Evolutionary conservation across 1,284 basidiomycete genomes (phyloP), one percentile per base, ranked within the genome.

Genomic region (Lignosus rhinocerotis): DNA sequence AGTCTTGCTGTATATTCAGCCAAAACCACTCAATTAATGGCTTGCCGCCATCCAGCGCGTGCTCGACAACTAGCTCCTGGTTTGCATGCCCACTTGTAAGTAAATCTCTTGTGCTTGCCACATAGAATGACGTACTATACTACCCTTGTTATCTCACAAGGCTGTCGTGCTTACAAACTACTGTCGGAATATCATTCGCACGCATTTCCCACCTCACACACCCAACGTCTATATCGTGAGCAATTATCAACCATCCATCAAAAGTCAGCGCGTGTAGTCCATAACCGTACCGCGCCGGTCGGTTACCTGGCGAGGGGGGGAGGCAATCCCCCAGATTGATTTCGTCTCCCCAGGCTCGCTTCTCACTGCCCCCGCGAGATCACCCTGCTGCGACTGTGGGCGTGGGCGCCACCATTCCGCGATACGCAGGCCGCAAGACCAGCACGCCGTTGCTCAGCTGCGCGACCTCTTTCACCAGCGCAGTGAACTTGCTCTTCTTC

Each of bases 401-500:
- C 36, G 5, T 6, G 7, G 61, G 41, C 8, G 64, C 59, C 11
- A 53, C 56, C 21, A 49, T 63, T 16, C 51, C 62, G 17, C 73
- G 72, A 58, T 77, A 81, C 55, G 76, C 78, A 58, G 78, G 80
- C 64, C 82, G 77, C 69, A 90, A 72, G n/a, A 84, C 77, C 57
- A 93, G 72, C 31, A 84, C 76, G 31, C 87, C 86, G 44, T 79
- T 80, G 75, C 85, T 88, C 70, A 92, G 68, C 66, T 80, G 78
- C 19, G 90, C 90, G 43, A 90, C 84, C 70, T 89, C 84, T 74
- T 88, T 87, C 51, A 93, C 84, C 68, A 93, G 78, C 17, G 77
- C 80, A n/a, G 88, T 88, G 68, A 93, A 91, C 70, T 79, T 82
- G 56, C 70, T 68, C 79, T 91, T 92, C 78, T 87, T 88, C 65